These are phyloP conservation scores for Arabidopsis arenosa DNA, from an alignment of 345 rosid species.

Conservation along the genomic window DNA sequence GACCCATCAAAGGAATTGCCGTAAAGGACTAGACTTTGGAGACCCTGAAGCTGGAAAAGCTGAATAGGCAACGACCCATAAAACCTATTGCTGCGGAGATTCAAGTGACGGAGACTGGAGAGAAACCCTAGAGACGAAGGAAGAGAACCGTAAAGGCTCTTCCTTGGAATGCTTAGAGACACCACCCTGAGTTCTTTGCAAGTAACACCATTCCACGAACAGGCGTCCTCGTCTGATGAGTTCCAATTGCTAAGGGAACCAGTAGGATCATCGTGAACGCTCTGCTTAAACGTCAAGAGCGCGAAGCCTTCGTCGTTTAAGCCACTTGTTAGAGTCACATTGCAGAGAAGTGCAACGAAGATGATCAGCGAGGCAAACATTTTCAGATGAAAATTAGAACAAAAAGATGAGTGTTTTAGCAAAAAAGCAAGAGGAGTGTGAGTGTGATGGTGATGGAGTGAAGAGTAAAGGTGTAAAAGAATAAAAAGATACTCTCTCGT, in stretches of 20 bases:
- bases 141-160: constrained; percentile 76
- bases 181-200: constrained; percentile 82
- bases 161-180: constrained; percentile 84
- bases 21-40: constrained; percentile 91
- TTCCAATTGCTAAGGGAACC: constrained; percentile 85
- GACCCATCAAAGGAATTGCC: constrained; percentile 87
- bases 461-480: constrained; percentile 33
- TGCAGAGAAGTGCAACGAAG: constrained; percentile 48
- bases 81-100: constrained; percentile 78
- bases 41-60: constrained; percentile 75
- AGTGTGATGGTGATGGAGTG: constrained; percentile 38
- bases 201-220: constrained; percentile 93
- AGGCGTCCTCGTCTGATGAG: constrained; percentile 71
- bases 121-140: constrained; percentile 85
- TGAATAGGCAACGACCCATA: constrained; percentile 70
- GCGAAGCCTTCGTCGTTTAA: constrained; percentile 77
- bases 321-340: constrained; percentile 33
- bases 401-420: constrained; percentile 21
- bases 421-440: constrained; percentile 12
- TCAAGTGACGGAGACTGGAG: constrained; percentile 79
- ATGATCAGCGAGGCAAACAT: constrained; percentile 50
- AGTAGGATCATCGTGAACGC: constrained; percentile 72
- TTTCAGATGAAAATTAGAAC: constrained; percentile 22
- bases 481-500: constrained; percentile 39
- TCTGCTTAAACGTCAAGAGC: constrained; percentile 73